Conservation (phyloP, 1,284 basidiomycete species). For the Microstroma glucosiphilum region DNA sequence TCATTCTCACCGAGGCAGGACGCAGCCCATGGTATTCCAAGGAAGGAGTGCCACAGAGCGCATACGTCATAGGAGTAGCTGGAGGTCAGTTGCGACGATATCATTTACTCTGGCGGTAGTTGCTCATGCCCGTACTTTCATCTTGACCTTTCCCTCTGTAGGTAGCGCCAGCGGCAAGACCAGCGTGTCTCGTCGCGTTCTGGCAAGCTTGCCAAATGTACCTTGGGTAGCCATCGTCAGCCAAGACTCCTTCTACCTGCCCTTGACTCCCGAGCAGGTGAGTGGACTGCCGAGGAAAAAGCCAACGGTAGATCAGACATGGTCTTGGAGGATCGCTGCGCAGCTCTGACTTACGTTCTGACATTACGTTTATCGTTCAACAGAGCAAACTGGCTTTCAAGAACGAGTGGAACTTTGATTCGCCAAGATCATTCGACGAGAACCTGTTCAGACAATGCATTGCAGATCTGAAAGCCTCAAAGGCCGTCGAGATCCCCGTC, state of each 20-base stretch:
- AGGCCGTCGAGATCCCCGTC: conserved; percentile 65
- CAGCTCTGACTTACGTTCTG: background rate
- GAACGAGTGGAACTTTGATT: conserved; percentile 86
- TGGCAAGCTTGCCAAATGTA: conserved; percentile 40
- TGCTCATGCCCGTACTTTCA: no score
- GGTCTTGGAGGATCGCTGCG: background rate
- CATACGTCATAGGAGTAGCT: conserved; percentile 85
- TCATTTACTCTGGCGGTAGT: no score
- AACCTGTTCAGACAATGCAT: conserved; percentile 76
- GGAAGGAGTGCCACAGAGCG: conserved; percentile 61
- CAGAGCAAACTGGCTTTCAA: conserved; percentile 63
- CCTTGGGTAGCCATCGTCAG: conserved; percentile 47
- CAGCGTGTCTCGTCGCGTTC: conserved; percentile 38
- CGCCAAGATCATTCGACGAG: conserved; percentile 88
- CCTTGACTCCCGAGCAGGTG: conserved; percentile 66
- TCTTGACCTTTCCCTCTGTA: no score
- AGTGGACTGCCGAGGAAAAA: no score
- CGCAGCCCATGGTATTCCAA: conserved; percentile 59
- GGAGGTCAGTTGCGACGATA: conserved; percentile 55
- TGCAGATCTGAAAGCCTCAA: conserved; percentile 70
- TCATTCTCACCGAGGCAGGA: conserved; percentile 36
- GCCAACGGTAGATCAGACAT: no score
- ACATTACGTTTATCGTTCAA: no score
- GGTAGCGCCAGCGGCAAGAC: conserved; percentile 88
- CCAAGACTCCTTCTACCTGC: conserved; percentile 89